Evolutionary conservation across 163 green algal genomes (phyloP), one percentile per base, ranked within the genome.

Genomic region (Volvox carteri): DNA sequence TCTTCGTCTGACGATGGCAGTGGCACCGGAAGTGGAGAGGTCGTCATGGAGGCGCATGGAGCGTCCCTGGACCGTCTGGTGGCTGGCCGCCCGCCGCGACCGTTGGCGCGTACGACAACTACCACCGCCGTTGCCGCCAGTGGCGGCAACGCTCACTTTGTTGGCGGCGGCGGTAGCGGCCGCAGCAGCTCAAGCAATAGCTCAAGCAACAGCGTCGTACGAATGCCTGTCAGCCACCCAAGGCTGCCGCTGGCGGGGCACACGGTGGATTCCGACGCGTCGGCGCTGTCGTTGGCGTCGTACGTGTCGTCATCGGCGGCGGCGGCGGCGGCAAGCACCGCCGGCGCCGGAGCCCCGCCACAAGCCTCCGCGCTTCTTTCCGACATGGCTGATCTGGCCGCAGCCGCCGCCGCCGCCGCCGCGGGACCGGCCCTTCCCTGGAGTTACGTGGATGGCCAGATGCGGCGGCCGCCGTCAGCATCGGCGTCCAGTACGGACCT

Each of bases 21-120:
- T 3, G 70, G 56, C n/a, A n/a, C n/a, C n/a, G n/a, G n/a, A n/a
- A n/a, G n/a, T 52, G 74, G n/a, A 4, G 46, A 44, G 37, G 19
- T 39, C 21, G 4, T 77, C 14, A 52, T 72, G 46, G 80, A 39
- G 44, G 44, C 60, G 42, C n/a, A 46, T 2, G 78, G 60, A 8
- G 78, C 39, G 1, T 54, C 37, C 21, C 78, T 85, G 78, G 78
- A 85, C 18, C 39, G 58, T 0, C 5, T 85, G 54, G 39, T 41
- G 39, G 78, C 46, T 14, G 78, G 78, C 11, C 41, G 44, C 56
- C 65, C 39, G 65, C 65, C 65, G 30, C n/a, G 65, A 42, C 33
- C 33, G 5, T 25, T 35, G 65, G 46, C 8, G 33, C 65, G 73
- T 0, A 58, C 48, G 12, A 58, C 48, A 11, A 58, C 48, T 58